Conservation (phyloP, 1,284 basidiomycete species). For the Porodaedalea pini region DNA sequence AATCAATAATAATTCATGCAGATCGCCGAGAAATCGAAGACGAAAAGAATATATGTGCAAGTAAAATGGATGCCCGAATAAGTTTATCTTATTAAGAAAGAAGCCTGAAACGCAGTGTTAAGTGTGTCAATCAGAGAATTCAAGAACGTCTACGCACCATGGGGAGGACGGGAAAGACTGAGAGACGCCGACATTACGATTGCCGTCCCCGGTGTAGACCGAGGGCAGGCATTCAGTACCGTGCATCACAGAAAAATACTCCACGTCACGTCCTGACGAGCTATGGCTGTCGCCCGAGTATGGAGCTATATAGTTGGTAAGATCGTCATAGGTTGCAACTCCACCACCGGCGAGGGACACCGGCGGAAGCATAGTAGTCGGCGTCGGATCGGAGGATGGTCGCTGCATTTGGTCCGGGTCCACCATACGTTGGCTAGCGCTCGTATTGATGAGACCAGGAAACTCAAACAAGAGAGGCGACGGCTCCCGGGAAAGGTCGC, state of each 20-base stretch:
- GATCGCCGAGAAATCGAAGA: background rate
- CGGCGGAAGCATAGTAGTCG: constrained; percentile 20
- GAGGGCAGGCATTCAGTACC: constrained; percentile 13
- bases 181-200: background rate
- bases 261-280: constrained; percentile 2
- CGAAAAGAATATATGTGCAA: background rate
- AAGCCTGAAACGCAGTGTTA: constrained; percentile 6
- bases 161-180: constrained; percentile 11
- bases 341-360: constrained; percentile 20
- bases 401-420: constrained; percentile 13
- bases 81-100: background rate
- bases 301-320: constrained; percentile 13
- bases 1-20: constrained; percentile 15
- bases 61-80: background rate
- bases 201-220: constrained; percentile 9
- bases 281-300: constrained; percentile 10
- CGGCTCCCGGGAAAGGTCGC: constrained; percentile 19
- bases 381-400: constrained; percentile 21
- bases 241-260: constrained; percentile 17
- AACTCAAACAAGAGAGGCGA: constrained; percentile 22
- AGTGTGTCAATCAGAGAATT: background rate
- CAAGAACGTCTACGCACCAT: constrained; percentile 5
- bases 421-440: constrained; percentile 1
- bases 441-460: constrained; percentile 13
- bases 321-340: constrained; percentile 15